Conservation (phyloP, 306 rosid species). For the Medicago truncatula region DNA sequence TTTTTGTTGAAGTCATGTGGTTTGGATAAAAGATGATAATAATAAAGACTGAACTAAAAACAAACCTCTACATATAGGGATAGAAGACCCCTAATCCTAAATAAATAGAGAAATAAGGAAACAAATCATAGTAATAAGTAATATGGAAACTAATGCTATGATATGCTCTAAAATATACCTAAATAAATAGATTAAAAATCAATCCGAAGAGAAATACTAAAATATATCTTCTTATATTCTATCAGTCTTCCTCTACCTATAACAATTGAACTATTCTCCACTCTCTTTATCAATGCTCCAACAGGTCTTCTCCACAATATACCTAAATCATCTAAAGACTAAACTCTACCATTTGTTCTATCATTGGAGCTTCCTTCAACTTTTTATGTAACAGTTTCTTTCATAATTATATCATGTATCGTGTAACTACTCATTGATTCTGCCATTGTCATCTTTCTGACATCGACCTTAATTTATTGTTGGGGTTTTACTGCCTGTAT, state of each 20-base stretch:
- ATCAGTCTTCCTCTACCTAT: not conserved
- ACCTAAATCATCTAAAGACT: not conserved
- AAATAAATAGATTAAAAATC: too few relatives aligned
- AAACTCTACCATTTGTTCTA: not conserved
- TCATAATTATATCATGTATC: not conserved
- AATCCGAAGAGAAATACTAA: not conserved
- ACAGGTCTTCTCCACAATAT: not conserved
- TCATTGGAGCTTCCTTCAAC: not conserved
- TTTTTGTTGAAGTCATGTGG: not conserved
- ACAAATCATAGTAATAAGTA: not conserved
- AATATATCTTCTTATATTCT: not conserved
- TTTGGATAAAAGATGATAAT: not conserved
- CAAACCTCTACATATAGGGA: not conserved
- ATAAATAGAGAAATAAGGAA: not conserved
- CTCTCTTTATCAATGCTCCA: not conserved
- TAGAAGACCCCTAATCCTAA: not conserved
- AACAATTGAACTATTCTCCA: not conserved
- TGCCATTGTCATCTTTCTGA: not conserved
- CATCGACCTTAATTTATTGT: not conserved
- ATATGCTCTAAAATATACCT: not conserved
- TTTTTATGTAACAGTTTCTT: not conserved
- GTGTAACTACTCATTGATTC: not conserved
- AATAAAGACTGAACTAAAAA: not conserved
- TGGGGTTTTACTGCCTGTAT: not conserved
- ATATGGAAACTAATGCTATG: not conserved